Base-by-base conservation (phyloP, 75 land plant genomes). In the Picea glauca region DNA sequence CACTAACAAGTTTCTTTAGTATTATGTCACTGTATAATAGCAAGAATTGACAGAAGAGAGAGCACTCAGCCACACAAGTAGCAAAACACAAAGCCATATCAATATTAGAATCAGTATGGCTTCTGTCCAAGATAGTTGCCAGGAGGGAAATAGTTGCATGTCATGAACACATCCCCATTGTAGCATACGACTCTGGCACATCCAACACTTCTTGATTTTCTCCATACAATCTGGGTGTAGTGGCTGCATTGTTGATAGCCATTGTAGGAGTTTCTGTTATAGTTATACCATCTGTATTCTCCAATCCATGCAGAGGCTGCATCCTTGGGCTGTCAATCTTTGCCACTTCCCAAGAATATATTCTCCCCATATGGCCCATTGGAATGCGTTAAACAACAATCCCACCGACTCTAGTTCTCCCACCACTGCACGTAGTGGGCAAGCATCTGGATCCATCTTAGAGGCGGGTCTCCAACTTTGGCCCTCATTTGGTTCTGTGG, bases 111-210 rank as follows among this genome's bases (percentile, higher is more conserved):
- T 79, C 85, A 18, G 26, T 26, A 26, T 26, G 26, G 26, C 26
- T 26, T 26, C 26, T 26, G 26, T 26, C 26, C 26, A 26, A 81
- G 73, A 60, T 67, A 80, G 32, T 91, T 91, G 4, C 93, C 93
- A 0, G 81, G 86, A 3, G 93, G 93, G 75, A 86, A 85, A 63
- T 91, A 88, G 78, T 81, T 88, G 73, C 93, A 91, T 11, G 83
- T 81, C 59, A 91, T 82, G 78, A 84, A 88, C 15, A 56, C 57
- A 70, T 80, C 85, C 7, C 87, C 90, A 72, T 59, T 33, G 15
- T 64, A 21, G 77, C 93, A 91, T 20, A 32, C n/a, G 13, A 79
- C 84, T 20, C 77, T 26, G 26, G 26, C 0, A 26, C 26, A 26
- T 26, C 26, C 26, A 26, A 26, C 26, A 26, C 26, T 26, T 26